Base-by-base conservation (phyloP, 768 basidiomycete species). In the Paxillus involutus region DNA sequence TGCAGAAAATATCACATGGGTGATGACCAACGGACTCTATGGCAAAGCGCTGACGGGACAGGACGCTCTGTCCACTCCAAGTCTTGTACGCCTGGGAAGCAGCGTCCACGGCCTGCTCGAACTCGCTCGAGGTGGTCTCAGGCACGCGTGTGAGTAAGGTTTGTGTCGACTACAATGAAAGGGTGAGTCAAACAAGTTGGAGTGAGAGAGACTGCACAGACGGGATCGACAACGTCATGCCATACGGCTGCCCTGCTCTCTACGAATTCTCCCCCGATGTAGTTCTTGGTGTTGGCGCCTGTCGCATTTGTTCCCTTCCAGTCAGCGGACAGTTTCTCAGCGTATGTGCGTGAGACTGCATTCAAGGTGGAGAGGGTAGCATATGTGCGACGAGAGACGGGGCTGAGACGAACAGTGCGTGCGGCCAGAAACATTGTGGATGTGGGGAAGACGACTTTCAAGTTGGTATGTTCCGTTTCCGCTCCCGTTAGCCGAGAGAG, bases 211-310 rank as follows among this genome's bases (percentile, higher is more conserved):
- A 47, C 30, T 14, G 42, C 40, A 75, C 86, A 59, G 63, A 95
- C 94, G 16, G 95, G 96, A 74, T 98, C 96, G 48, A 85, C 74
- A 4, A 97, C 83, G 44, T 96, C 92, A 56, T 92, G 82, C 89
- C 90, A 98, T 55, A 88, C 78, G 2, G 78, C 71, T 17, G 89
- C 72, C 63, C 82, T 82, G 74, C 91, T 94, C 62, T 95, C 89
- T 9, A 88, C 78, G 63, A 94, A 98, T 73, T 94, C 80, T 9
- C 95, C 96, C 12, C 84, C 89, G 54, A 98, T 90, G 71, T 88
- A 94, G 70, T 94, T 94, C 81, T 90, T 94, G 52, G 94, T 94
- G 56, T 79, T 85, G 29, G 82, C 88, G n/a, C 95, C 95, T 12
- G 83, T 81, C 21, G 88, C 86, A 53, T 80, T 89, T 3, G 95